Evolutionary conservation across 345 rosid species (phyloP).

Genomic region (Ceriops tagal): DNA sequence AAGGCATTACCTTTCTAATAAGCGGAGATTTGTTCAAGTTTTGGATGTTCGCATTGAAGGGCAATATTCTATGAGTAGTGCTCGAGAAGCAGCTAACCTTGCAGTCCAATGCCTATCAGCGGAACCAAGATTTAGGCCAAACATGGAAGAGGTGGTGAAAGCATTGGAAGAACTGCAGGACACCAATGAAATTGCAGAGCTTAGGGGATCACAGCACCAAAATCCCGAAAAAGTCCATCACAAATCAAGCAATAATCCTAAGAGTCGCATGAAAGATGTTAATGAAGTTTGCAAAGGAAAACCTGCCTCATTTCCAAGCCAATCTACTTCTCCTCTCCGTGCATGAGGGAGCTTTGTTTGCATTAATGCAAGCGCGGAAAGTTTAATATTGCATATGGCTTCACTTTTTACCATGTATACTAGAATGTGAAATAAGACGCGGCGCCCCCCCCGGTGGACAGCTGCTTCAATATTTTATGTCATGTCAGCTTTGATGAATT

Average conservation of each 20-base stretch:
- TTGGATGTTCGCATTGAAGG: conserved; percentile 34
- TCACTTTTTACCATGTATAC: not conserved
- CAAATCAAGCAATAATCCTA: conserved; percentile 16
- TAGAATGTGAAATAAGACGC: not conserved
- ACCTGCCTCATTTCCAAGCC: conserved; percentile 20
- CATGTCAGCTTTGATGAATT: not conserved
- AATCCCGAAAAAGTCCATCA: conserved; percentile 15
- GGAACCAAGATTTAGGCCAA: conserved; percentile 25
- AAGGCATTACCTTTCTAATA: conserved; percentile 26
- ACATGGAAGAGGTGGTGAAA: conserved; percentile 20
- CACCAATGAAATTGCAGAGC: conserved; percentile 14
- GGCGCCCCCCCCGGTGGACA: conserved; percentile 8
- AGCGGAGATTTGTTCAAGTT: conserved; percentile 25
- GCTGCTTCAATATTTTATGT: conserved; percentile 2
- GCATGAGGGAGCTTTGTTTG: conserved; percentile 10
- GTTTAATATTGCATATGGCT: not conserved
- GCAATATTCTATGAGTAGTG: conserved; percentile 19
- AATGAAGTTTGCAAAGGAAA: conserved; percentile 17
- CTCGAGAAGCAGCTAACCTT: conserved; percentile 14
- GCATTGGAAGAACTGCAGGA: conserved; percentile 42
- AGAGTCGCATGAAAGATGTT: conserved; percentile 16
- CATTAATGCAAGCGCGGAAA: not conserved
- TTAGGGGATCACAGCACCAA: conserved; percentile 14
- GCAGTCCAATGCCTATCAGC: conserved; percentile 27
- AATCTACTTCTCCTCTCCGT: conserved; percentile 26